Base-by-base conservation (phyloP, 441 rosid genomes). In the Biscutella laevigata region DNA sequence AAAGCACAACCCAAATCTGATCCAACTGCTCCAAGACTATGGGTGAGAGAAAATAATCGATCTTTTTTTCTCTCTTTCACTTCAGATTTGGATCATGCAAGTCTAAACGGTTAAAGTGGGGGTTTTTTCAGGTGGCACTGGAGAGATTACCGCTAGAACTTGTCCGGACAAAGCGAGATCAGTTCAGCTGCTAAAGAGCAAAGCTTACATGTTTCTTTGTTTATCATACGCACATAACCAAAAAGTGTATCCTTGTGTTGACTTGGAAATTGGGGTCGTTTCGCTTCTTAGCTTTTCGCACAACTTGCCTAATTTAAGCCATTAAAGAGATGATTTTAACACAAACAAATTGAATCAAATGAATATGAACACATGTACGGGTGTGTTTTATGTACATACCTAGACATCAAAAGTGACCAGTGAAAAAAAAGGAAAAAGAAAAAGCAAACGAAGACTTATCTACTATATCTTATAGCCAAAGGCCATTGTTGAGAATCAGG, bases 121-220 rank as follows among this genome's bases (percentile, higher is more conserved):
- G 33, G 0, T 0, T n/a, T 21, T 74, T 66, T 61, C 77, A 90
- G 94, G 58, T 70, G 62, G 95, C 95, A 39, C 36, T 84, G 79
- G 97, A 86, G 65, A 79, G 82, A 54, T 71, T 86, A 58, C 97
- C 95, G 0, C 74, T 90, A 21, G 92, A 90, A 71, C 89, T 84
- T 59, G 72, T 82, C 14, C 76, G 89, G 48, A 71, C 81, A 29
- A 79, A 54, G 59, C 81, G 76, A 84, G 64, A 67, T 34, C 71
- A 59, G 38, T 59, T 44, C 16, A 59, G 57, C 39, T 66, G 55
- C 65, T 62, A 61, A 48, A 2, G 41, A 59, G 30, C 40, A n/a
- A 48, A 39, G 33, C 57, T 43, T 33, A 52, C 34, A 29, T 49
- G 25, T 52, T 43, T 61, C 11, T 16, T 26, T 61, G 53, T 24